Conservation (phyloP, 305 asterid species). For the Fraxinus velutina region DNA sequence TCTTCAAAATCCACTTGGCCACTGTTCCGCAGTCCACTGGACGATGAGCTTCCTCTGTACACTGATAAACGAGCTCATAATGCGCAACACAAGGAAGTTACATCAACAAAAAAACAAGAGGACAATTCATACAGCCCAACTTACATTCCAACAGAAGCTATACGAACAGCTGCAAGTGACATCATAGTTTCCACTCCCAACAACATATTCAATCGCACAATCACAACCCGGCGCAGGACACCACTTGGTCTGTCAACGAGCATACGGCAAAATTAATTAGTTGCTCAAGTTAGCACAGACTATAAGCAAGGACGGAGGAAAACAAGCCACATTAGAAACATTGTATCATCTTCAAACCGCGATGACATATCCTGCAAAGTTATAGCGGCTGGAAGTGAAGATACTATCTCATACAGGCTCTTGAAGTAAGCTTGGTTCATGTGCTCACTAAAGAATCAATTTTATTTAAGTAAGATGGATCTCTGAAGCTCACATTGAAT, state of each 20-base stretch:
- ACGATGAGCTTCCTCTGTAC: slow-evolving; percentile 94
- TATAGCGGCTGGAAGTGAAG: slow-evolving; percentile 9
- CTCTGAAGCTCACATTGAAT: neutral
- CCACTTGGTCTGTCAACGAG: slow-evolving; percentile 70
- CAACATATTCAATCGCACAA: slow-evolving; percentile 69
- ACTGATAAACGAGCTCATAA: slow-evolving; percentile 42
- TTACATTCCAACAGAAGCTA: slow-evolving; percentile 94
- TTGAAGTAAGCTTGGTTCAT: neutral
- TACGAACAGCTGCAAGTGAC: slow-evolving; percentile 76
- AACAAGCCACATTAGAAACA: slow-evolving; percentile 2
- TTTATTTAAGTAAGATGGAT: neutral
- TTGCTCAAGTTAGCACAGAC: slow-evolving; percentile 15
- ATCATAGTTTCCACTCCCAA: slow-evolving; percentile 83
- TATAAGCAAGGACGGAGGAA: slow-evolving; percentile 5
- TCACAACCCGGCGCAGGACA: slow-evolving; percentile 96
- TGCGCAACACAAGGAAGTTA: slow-evolving; percentile 16
- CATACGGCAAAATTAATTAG: neutral
- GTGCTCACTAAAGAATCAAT: neutral
- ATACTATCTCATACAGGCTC: slow-evolving; percentile 11
- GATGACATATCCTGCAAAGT: neutral
- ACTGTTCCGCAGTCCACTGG: slow-evolving; percentile 92
- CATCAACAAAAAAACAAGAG: slow-evolving; percentile 9
- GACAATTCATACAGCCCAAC: slow-evolving; percentile 29
- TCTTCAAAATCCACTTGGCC: slow-evolving; percentile 76
- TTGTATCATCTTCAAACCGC: slow-evolving; percentile 6